Evolutionary conservation across 2,329 filamentous ascomycete genomes (phyloP), one percentile per base, ranked within the genome.

Genomic region (Macrophomina phaseolina): DNA sequence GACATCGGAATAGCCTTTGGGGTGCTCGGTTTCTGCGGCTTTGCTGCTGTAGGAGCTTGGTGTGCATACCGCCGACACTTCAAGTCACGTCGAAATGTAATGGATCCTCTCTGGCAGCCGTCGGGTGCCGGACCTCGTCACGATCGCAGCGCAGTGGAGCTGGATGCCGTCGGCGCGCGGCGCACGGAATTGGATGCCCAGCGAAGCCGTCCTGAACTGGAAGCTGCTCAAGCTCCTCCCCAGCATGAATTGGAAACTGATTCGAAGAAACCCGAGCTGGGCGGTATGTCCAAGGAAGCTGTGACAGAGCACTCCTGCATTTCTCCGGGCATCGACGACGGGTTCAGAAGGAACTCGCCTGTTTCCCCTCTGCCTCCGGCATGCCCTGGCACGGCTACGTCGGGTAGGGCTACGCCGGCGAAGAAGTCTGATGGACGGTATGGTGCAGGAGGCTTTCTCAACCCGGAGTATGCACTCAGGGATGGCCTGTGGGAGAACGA

Each of bases 401-500:
- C 56, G 2, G 38, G 16, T 0, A 28, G 4, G 52, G 36, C 12
- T 14, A 7, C 7, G 8, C 7, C 30, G 4, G 30, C 12, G 32
- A 3, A 9, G 32, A 3, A 9, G 16, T 7, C 8, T 1, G 23
- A n/a, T n/a, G 55, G 55, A 30, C 28, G 56, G 12, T 61, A 61
- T 36, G 56, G 56, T 6, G 14, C 28, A 7, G 40, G 56, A 23
- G 56, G 56, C 18, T 61, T 46, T n/a, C 40, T 61, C 6, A 61
- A 61, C 28, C 56, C 56, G 28, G 56, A 61, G 40, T 61, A 61
- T 40, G 56, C 56, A 8, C 40, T 61, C 9, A 38, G 56, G 23
- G 56, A 61, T 36, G 56, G 56, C 3, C 14, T 61, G 40, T 48
- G n/a, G 28, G 8, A n/a, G 7, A 28, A 23, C 2, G 40, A 46